Conservation (phyloP, 2,329 filamentous ascomycete genomes). For the Raffaelea arxii region DNA sequence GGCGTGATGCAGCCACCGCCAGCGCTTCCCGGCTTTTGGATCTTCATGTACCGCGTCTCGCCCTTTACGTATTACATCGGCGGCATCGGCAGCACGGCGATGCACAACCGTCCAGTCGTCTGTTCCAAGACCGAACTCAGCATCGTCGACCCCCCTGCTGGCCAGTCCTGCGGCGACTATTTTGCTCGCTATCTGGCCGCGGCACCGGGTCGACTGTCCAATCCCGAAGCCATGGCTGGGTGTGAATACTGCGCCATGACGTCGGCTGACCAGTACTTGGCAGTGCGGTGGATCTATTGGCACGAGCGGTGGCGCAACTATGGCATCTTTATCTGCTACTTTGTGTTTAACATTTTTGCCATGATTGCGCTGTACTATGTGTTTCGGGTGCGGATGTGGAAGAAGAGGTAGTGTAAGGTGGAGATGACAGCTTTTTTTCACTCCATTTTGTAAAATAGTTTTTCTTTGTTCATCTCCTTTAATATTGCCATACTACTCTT, state of each 20-base stretch:
- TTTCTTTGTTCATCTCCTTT: no score
- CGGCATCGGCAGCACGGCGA: constrained; percentile 56
- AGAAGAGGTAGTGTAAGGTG: no score
- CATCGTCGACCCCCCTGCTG: constrained; percentile 52
- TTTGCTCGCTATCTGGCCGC: constrained; percentile 43
- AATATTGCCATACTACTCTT: no score
- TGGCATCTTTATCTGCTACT: constrained; percentile 57
- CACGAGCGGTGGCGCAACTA: constrained; percentile 56
- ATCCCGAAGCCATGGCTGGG: constrained; percentile 41
- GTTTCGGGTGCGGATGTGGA: constrained; percentile 38
- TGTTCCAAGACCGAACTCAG: constrained; percentile 50
- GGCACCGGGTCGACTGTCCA: constrained; percentile 48
- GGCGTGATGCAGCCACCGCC: constrained; percentile 49
- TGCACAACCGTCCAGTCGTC: constrained; percentile 41
- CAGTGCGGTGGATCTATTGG: constrained; percentile 30
- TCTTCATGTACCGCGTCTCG: constrained; percentile 63
- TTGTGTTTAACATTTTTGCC: constrained; percentile 50
- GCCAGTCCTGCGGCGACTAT: constrained; percentile 55
- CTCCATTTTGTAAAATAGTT: no score
- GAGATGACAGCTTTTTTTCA: no score
- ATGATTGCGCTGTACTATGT: constrained; percentile 54
- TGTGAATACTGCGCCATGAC: constrained; percentile 60
- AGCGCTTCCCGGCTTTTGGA: constrained; percentile 62
- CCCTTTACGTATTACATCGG: constrained; percentile 61
- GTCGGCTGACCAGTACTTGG: constrained; percentile 33